These are phyloP conservation scores for Globisporangium uncinulatum DNA, from an alignment of 352 stramenopile species.

Conservation along the genomic window DNA sequence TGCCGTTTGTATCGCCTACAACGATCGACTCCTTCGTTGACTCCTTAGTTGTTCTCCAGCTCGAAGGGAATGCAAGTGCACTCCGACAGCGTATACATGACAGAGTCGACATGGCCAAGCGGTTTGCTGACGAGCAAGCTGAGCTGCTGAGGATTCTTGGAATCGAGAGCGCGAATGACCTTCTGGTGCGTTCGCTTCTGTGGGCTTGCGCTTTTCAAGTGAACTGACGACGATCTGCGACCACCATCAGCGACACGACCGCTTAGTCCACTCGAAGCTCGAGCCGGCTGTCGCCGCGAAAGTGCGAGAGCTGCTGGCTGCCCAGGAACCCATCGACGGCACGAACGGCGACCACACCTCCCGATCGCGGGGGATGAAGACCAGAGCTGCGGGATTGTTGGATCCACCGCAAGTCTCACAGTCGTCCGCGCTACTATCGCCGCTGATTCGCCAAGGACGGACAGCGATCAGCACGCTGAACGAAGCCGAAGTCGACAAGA, in stretches of 20 bases:
- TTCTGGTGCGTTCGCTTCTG: constrained; percentile 18
- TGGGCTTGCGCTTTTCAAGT: neutral
- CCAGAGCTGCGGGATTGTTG: neutral
- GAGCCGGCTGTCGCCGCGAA: constrained; percentile 20
- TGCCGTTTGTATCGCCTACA: neutral
- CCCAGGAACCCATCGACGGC: neutral
- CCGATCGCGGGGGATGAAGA: neutral
- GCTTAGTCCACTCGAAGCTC: constrained; percentile 11
- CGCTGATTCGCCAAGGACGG: constrained; percentile 16
- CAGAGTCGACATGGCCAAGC: constrained; percentile 18
- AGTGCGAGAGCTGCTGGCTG: constrained; percentile 21
- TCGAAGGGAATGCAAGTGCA: constrained; percentile 10
- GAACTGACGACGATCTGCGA: neutral
- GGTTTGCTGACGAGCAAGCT: constrained; percentile 13
- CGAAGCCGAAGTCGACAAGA: neutral
- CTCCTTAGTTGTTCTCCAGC: constrained; percentile 19
- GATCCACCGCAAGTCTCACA: neutral
- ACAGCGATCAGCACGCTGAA: constrained; percentile 6
- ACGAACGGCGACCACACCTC: neutral
- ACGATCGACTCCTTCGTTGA: constrained; percentile 20
- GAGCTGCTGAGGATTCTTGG: constrained; percentile 14
- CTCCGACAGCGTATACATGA: constrained; percentile 24
- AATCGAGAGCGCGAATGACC: constrained; percentile 18
- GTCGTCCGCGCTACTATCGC: constrained; percentile 16
- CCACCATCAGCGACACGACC: constrained; percentile 9